Evolutionary conservation across 1,139 yeast genomes (phyloP).

Genomic region (Petasospora fabianii): DNA sequence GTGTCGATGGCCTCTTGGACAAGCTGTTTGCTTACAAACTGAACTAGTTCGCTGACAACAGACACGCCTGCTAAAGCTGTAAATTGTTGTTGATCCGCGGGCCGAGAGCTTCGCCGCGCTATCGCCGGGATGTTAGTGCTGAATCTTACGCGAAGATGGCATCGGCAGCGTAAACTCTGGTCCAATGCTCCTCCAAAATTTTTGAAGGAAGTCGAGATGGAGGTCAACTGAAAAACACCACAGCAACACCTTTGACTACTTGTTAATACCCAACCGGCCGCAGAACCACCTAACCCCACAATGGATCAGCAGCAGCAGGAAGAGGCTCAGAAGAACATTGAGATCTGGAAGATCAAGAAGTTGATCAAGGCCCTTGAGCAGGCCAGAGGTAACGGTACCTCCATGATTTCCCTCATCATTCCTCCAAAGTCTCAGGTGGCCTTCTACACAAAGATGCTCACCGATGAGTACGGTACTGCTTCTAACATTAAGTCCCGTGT

Average conservation of each 20-base stretch:
- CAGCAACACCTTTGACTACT: background rate
- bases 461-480: constrained; percentile 98
- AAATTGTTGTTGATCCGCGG: too few species aligned
- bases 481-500: constrained; percentile 97
- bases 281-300: too few species aligned
- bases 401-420: constrained; percentile 93
- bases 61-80: too few species aligned
- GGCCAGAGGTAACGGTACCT: constrained; percentile 98
- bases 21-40: too few species aligned
- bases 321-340: constrained; percentile 94
- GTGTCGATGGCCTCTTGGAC: background rate
- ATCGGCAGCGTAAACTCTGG: background rate
- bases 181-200: background rate
- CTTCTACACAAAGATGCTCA: constrained; percentile 82
- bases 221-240: background rate
- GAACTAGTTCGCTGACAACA: too few species aligned
- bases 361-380: constrained; percentile 77
- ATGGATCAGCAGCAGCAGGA: too few species aligned
- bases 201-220: background rate
- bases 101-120: too few species aligned
- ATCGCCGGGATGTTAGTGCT: constrained; percentile 4
- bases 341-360: constrained; percentile 98
- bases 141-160: constrained; percentile 2
- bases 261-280: too few species aligned
- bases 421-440: constrained; percentile 96